Percentiles rank a stretch among this genome's conserved stretches.
Conservation (phyloP, 2,329 filamentous ascomycete genomes). For the Aspergillus quadricinctus region DNA sequence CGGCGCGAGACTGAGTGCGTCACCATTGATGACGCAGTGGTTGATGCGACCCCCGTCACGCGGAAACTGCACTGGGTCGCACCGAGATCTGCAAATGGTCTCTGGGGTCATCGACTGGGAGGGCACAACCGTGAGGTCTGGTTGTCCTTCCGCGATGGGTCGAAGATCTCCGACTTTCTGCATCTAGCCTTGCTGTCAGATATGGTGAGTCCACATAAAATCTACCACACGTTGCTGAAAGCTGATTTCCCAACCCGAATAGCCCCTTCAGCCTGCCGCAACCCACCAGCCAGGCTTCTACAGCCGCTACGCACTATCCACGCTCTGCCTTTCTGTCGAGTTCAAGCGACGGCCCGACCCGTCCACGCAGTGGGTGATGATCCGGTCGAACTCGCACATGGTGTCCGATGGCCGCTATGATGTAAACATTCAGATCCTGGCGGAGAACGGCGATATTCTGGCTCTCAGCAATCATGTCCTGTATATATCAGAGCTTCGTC, state of each 20-base stretch:
- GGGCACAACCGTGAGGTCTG: constrained; percentile 20
- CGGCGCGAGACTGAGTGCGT: constrained; percentile 15
- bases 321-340: constrained; percentile 19
- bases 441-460: constrained; percentile 13
- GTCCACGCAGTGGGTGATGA: constrained; percentile 15
- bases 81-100: constrained; percentile 12
- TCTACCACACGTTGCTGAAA: background rate
- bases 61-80: constrained; percentile 18
- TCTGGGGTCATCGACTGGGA: constrained; percentile 21
- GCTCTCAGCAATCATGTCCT: constrained; percentile 20
- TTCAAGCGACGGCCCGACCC: constrained; percentile 19
- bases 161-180: constrained; percentile 10
- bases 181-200: constrained; percentile 18
- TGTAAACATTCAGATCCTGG: constrained; percentile 14
- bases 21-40: constrained; percentile 17
- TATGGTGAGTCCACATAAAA: constrained; percentile 9
- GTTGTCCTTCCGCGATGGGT: constrained; percentile 19
- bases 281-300: constrained; percentile 19
- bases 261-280: constrained; percentile 20
- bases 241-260: background rate
- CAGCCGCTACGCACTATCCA: constrained; percentile 15
- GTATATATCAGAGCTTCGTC: constrained; percentile 11
- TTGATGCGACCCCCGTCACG: constrained; percentile 19
- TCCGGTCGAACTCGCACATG: constrained; percentile 16
- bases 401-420: constrained; percentile 18